A percentile compares a stretch with the other conserved stretches of the same genome.
These are phyloP conservation scores for Aspergillus ochraceus DNA, from an alignment of 2,329 filamentous ascomycete species.

Conservation along the genomic window DNA sequence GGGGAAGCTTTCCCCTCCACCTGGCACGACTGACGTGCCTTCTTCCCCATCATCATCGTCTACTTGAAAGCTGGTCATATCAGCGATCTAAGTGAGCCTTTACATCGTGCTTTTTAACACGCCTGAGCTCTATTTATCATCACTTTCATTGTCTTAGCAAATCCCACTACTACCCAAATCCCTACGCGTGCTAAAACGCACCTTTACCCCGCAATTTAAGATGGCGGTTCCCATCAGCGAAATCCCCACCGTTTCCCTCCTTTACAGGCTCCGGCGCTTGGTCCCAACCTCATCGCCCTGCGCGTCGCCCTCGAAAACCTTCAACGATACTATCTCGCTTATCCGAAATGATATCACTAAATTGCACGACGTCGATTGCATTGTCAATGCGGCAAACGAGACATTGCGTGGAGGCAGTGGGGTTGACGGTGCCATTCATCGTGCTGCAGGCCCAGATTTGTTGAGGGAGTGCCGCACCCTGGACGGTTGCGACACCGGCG, in stretches of 20 bases:
- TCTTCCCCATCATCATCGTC: neutral
- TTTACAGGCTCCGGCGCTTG: conserved; percentile 64
- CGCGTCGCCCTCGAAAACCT: conserved; percentile 47
- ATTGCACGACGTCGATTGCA: conserved; percentile 68
- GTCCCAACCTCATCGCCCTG: conserved; percentile 23
- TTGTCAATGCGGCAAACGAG: conserved; percentile 89
- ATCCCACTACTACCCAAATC: neutral
- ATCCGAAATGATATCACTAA: conserved; percentile 79
- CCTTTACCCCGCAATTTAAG: neutral
- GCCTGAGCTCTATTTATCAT: neutral
- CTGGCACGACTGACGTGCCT: neutral
- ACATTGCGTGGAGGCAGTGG: conserved; percentile 83
- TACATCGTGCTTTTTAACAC: neutral
- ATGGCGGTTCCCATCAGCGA: conserved; percentile 32
- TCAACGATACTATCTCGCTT: conserved; percentile 61
- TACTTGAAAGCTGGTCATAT: neutral
- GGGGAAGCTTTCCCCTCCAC: conserved; percentile 10
- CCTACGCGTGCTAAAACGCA: neutral
- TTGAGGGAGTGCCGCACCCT: conserved; percentile 70
- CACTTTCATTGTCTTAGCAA: neutral
- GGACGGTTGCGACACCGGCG: conserved; percentile 72
- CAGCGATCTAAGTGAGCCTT: neutral
- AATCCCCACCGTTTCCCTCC: conserved; percentile 50
- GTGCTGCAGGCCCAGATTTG: conserved; percentile 71
- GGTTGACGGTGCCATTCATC: conserved; percentile 84